Conservation (phyloP, 2,329 filamentous ascomycete genomes). For the Trichoderma afroharzianum region DNA sequence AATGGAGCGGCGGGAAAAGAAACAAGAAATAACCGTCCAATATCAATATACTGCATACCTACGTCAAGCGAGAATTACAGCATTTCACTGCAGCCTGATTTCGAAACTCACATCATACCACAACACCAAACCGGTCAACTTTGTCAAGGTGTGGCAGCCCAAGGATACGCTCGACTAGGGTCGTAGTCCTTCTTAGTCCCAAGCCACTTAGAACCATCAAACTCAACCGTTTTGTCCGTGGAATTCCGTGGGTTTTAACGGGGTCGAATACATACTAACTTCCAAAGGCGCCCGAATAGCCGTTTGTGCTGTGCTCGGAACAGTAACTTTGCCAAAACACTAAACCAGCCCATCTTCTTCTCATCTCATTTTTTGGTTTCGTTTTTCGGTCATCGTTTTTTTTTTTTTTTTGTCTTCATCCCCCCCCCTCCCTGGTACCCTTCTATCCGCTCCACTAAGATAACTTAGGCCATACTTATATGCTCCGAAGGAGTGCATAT, state of each 20-base stretch:
- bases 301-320: background rate
- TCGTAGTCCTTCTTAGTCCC: background rate
- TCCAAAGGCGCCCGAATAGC: background rate
- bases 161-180: background rate
- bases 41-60: background rate
- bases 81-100: background rate
- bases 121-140: background rate
- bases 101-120: background rate
- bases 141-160: conserved; percentile 10
- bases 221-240: background rate
- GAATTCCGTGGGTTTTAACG: background rate
- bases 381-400: background rate
- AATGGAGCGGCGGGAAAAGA: background rate
- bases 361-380: background rate
- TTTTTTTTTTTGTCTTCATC: background rate
- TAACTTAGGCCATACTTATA: background rate
- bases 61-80: background rate
- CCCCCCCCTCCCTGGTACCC: background rate
- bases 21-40: background rate
- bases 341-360: background rate
- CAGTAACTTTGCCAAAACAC: background rate
- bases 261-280: background rate
- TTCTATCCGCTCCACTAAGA: background rate
- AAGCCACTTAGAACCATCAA: background rate
- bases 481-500: background rate